Evolutionary conservation across 352 stramenopile species (phyloP).

Genomic region (Globisporangium orthogonon): DNA sequence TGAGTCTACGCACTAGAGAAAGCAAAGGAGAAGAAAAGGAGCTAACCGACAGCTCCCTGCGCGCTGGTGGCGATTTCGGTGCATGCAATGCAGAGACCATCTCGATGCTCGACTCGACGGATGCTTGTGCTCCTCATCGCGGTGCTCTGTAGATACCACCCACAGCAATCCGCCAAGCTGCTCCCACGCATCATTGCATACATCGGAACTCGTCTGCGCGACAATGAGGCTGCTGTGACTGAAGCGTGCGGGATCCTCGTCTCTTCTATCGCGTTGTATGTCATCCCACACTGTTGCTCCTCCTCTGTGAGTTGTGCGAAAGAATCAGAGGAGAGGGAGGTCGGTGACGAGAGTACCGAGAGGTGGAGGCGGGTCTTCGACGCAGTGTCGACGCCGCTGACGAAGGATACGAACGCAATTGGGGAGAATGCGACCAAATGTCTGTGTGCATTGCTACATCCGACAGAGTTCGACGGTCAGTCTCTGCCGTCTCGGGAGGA

Average conservation of each 20-base stretch:
- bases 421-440: conserved; percentile 44
- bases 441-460: conserved; percentile 34
- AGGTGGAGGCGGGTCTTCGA: conserved; percentile 18
- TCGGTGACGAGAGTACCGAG: neutral
- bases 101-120: conserved; percentile 38
- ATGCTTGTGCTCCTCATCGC: conserved; percentile 58
- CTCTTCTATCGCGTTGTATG: conserved; percentile 38
- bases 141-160: conserved; percentile 44
- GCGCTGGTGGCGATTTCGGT: neutral
- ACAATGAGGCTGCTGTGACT: conserved; percentile 47
- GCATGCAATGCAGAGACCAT: conserved; percentile 21
- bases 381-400: conserved; percentile 26
- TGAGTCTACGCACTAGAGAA: neutral
- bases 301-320: neutral
- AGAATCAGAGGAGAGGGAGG: neutral
- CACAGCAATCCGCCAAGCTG: conserved; percentile 22
- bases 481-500: conserved; percentile 21
- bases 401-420: conserved; percentile 33
- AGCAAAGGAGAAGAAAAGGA: neutral
- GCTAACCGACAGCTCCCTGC: neutral
- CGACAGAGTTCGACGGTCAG: conserved; percentile 48
- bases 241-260: conserved; percentile 50
- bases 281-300: conserved; percentile 20
- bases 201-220: conserved; percentile 36
- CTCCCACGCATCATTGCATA: conserved; percentile 41